Evolutionary conservation across 2,329 filamentous ascomycete species (phyloP).

Genomic region (Apiospora aurea): DNA sequence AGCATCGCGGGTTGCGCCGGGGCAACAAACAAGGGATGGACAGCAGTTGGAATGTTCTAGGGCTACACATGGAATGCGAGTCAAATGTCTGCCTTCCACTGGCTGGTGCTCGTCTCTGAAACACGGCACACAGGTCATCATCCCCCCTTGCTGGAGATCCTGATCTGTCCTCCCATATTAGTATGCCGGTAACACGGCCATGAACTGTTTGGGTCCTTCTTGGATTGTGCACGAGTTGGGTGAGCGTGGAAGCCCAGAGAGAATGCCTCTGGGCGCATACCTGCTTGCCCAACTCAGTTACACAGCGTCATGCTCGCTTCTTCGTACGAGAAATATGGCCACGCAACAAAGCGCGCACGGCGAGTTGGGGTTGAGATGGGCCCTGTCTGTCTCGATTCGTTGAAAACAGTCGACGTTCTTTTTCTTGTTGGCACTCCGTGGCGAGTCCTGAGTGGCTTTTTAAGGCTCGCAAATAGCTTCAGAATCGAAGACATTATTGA

Average conservation of each 20-base stretch:
- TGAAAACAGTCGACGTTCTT: neutral
- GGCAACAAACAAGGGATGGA: constrained; percentile 18
- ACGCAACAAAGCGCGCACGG: neutral
- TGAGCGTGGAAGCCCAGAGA: constrained; percentile 29
- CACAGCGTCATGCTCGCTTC: constrained; percentile 17
- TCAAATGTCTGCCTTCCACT: constrained; percentile 22
- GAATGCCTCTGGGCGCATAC: constrained; percentile 14
- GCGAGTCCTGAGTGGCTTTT: constrained; percentile 9
- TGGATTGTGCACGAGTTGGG: constrained; percentile 10
- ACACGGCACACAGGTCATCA: constrained; percentile 26
- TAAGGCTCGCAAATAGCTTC: constrained; percentile 17
- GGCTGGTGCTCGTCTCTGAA: constrained; percentile 25
- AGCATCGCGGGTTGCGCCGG: neutral
- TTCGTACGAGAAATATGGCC: constrained; percentile 1
- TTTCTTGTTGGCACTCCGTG: constrained; percentile 1
- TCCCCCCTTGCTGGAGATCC: constrained; percentile 28
- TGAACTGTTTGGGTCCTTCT: constrained; percentile 4
- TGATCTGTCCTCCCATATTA: constrained; percentile 21
- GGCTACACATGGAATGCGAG: constrained; percentile 21
- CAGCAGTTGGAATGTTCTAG: constrained; percentile 8
- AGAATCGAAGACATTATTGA: constrained; percentile 11
- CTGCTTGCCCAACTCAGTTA: constrained; percentile 30
- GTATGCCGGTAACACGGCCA: constrained; percentile 5
- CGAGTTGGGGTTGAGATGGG: neutral
- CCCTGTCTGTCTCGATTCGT: constrained; percentile 3